Evolutionary conservation across 176 grass and related monocot genomes (phyloP), one percentile per base, ranked within the genome.

Genomic region (Carex pumila): DNA sequence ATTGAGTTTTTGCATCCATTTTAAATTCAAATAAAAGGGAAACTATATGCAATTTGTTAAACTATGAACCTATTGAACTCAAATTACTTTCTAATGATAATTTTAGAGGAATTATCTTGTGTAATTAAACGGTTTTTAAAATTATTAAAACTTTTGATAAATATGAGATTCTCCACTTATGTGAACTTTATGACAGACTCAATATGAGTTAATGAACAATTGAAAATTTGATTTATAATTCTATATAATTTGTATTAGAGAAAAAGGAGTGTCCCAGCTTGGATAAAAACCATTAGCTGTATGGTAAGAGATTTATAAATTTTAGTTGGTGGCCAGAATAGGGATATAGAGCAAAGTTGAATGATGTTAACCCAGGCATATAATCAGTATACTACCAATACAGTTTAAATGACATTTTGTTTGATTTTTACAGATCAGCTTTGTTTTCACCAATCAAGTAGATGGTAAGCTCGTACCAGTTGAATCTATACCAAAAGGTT

Each of bases 401-500:
- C 10, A 57, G 7, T 77, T 77, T 17, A 77, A 17, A 56, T 12
- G 13, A 10, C 12, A 76, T 78, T 78, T 78, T 78, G 73, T 56
- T 79, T 86, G 30, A 8, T 91, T 84, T 29, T 89, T 92, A 84
- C 88, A 95, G 96, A 87, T 99, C 68, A 91, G 92, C 79, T 99
- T 99, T 89, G 93, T 99, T 87, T 99, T 93, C 82, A 99, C 91
- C 34, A 95, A 99, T 92, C 96, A 99, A 85, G 84, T 99, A 78
- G 91, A 99, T 88, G 96, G 93, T 75, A 95, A 99, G 83, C 91
- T 99, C 76, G 87, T 95, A 79, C 96, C 96, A 54, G 78, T 99
- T 90, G 96, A 99, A 86, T 92, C 93, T 57, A 60, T 81, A 81
- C 61, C 18, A 56, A 90, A 85, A 87, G 83, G 66, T 79, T 36